These are phyloP conservation scores for Trypanosoma theileri DNA, from an alignment of 208 protist species.

Conservation along the genomic window DNA sequence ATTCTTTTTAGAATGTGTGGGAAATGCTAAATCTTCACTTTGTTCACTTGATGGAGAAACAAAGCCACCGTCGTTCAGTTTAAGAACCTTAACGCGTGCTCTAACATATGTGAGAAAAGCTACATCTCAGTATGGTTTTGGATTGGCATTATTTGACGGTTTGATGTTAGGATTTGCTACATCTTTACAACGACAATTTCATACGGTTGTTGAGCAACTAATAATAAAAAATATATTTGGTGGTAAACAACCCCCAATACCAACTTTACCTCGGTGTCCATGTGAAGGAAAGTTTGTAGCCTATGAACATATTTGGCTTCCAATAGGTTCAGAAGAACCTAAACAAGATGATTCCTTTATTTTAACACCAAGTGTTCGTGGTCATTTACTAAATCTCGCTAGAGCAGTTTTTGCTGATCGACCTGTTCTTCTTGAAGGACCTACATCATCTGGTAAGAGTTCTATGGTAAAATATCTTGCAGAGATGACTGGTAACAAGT, in stretches of 20 bases:
- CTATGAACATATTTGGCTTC: slow-evolving; percentile 97
- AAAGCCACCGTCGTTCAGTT: slow-evolving; percentile 95
- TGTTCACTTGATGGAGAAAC: slow-evolving; percentile 92
- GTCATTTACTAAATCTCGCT: slow-evolving; percentile 94
- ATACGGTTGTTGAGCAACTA: slow-evolving; percentile 82
- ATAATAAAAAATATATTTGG: slow-evolving; percentile 90
- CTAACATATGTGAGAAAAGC: slow-evolving; percentile 93
- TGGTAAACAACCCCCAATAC: slow-evolving; percentile 63
- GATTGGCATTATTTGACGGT: slow-evolving; percentile 95
- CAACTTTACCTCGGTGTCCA: slow-evolving; percentile 43
- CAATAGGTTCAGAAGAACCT: slow-evolving; percentile 50
- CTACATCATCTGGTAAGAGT: slow-evolving; percentile 99
- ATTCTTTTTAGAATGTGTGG: slow-evolving; percentile 94
- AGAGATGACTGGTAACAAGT: slow-evolving; percentile 95
- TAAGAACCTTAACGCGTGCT: slow-evolving; percentile 97
- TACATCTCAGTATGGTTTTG: slow-evolving; percentile 93
- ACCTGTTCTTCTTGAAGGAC: slow-evolving; percentile 98
- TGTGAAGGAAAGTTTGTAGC: slow-evolving; percentile 61
- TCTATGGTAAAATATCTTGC: slow-evolving; percentile 99
- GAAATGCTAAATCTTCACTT: slow-evolving; percentile 81
- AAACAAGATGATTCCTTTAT: slow-evolving; percentile 92
- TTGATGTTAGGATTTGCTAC: slow-evolving; percentile 97
- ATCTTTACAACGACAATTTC: slow-evolving; percentile 90
- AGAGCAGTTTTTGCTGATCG: slow-evolving; percentile 94
- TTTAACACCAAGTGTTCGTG: slow-evolving; percentile 93